A percentile compares a stretch with the other conserved stretches of the same genome.
Evolutionary conservation across 2,329 filamentous ascomycete genomes (phyloP).

Genomic region (Phyllosticta citrichinensis): DNA sequence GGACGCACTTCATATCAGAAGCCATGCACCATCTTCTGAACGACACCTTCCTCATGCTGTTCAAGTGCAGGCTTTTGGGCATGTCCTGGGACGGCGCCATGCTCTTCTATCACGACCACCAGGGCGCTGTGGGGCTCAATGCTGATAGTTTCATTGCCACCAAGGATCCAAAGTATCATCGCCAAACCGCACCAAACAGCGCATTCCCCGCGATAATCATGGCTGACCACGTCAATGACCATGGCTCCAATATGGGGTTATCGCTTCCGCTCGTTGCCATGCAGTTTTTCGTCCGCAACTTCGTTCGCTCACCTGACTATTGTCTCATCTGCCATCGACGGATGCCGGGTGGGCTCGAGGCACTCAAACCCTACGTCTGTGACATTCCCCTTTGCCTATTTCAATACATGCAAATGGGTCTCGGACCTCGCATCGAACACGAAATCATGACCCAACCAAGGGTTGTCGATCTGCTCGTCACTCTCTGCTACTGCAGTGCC

Average conservation of each 20-base stretch:
- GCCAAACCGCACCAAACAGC: constrained; percentile 12
- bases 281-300: constrained; percentile 68
- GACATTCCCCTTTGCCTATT: constrained; percentile 65
- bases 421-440: constrained; percentile 76
- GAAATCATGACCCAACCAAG: constrained; percentile 70
- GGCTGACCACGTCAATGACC: constrained; percentile 40
- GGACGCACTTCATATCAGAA: constrained; percentile 58
- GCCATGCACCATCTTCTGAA: constrained; percentile 61
- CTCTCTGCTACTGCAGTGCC: constrained; percentile 63
- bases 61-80: constrained; percentile 47
- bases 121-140: neutral
- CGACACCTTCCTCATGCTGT: constrained; percentile 50
- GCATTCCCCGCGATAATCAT: constrained; percentile 37
- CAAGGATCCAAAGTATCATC: constrained; percentile 7
- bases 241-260: constrained; percentile 19
- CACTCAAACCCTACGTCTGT: constrained; percentile 69
- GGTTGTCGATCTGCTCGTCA: constrained; percentile 76
- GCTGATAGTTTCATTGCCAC: constrained; percentile 13
- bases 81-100: constrained; percentile 63
- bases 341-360: constrained; percentile 53
- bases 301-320: constrained; percentile 74
- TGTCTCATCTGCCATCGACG: constrained; percentile 75
- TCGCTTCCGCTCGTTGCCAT: constrained; percentile 52
- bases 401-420: constrained; percentile 78
- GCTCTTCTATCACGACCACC: constrained; percentile 24